phyloP scores from a whole-genome alignment of 352 stramenopile species.

The Phytophthora vignae region DNA sequence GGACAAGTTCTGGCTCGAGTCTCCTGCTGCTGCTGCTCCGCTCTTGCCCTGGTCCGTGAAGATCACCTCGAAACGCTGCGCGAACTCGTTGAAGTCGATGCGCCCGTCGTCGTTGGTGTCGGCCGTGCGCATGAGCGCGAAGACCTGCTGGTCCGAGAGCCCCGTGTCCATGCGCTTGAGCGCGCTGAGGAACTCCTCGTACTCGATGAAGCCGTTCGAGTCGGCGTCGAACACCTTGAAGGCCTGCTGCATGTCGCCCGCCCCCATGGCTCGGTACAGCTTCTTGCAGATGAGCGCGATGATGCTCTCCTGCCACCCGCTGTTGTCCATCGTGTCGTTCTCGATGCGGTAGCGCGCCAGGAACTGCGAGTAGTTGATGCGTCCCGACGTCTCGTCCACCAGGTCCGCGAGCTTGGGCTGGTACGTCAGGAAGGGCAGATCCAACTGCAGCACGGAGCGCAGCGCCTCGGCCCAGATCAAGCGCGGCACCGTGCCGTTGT shows the following conservation, averaged over 20 bases:
- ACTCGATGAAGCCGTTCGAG: conserved; percentile 92
- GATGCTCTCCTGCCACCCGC: conserved; percentile 91
- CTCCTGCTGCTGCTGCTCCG: conserved; percentile 1
- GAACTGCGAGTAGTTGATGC: conserved; percentile 95
- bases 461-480: conserved; percentile 93
- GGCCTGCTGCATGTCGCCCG: conserved; percentile 86
- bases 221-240: conserved; percentile 94
- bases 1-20: conserved; percentile 22
- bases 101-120: conserved; percentile 93
- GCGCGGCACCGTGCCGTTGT: conserved; percentile 84
- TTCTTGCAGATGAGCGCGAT: conserved; percentile 94
- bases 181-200: conserved; percentile 93
- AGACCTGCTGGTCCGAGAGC: conserved; percentile 92
- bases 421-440: conserved; percentile 93
- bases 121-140: conserved; percentile 93
- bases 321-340: conserved; percentile 87
- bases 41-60: conserved; percentile 81
- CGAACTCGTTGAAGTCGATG: conserved; percentile 94
- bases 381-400: conserved; percentile 72
- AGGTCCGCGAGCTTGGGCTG: conserved; percentile 88
- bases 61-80: conserved; percentile 92
- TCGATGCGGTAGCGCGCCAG: conserved; percentile 94
- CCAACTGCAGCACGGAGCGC: conserved; percentile 91
- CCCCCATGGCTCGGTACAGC: conserved; percentile 92
- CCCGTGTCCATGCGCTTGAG: conserved; percentile 94